Conservation (phyloP, 2,329 filamentous ascomycete species). For the Capronia coronata region DNA sequence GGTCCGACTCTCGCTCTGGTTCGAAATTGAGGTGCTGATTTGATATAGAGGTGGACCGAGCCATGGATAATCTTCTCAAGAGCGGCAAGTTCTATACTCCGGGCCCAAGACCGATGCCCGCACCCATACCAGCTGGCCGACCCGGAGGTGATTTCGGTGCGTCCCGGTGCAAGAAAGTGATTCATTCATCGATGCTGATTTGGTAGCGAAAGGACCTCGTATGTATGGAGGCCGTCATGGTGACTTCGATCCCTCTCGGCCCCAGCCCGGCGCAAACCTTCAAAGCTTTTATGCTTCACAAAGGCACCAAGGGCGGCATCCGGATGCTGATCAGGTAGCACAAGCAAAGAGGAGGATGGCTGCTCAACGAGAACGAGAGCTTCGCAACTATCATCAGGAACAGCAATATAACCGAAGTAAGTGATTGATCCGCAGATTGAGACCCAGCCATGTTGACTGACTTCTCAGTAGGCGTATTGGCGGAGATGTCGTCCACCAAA, state of each 20-base stretch:
- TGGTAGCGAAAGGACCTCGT: conserved; percentile 56
- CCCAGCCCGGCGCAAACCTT: conserved; percentile 68
- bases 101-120: conserved; percentile 69
- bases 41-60: conserved; percentile 79
- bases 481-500: conserved; percentile 68
- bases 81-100: conserved; percentile 79
- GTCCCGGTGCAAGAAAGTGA: not conserved
- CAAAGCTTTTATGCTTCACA: conserved; percentile 94
- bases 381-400: conserved; percentile 99
- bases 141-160: conserved; percentile 20
- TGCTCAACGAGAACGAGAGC: conserved; percentile 95
- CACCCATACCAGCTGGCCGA: conserved; percentile 31
- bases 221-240: conserved; percentile 65
- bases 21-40: conserved; percentile 28
- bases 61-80: conserved; percentile 91
- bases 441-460: conserved; percentile 29
- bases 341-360: conserved; percentile 99
- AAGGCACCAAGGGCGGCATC: conserved; percentile 79
- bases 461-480: conserved; percentile 52
- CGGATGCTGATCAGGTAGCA: conserved; percentile 96
- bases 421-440: conserved; percentile 14
- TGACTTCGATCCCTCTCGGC: conserved; percentile 72
- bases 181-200: not conserved
- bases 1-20: conserved; percentile 47
- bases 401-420: conserved; percentile 99